Base-by-base conservation (phyloP, 495 filamentous ascomycete species). In the Penicillium salamii region DNA sequence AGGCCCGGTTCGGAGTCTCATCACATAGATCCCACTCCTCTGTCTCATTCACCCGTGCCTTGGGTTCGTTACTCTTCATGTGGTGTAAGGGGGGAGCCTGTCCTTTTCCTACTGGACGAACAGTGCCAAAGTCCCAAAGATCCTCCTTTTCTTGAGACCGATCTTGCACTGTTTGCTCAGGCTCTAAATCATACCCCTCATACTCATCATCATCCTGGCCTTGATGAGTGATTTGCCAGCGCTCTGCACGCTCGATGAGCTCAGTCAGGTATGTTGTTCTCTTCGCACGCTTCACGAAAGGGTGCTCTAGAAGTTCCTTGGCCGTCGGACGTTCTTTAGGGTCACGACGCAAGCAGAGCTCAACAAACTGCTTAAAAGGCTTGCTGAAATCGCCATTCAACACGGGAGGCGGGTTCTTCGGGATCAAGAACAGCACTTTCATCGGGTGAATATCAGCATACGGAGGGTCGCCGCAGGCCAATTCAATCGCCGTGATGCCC, bases 401-500 rank as follows among this genome's bases (percentile, higher is more conserved):
- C 13, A 77, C 74, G 7, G 93, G 93, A 12, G 93, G 85, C 12
- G 89, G 80, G 49, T 97, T 96, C 71, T 97, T 97, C 2, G 93
- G 93, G 48, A 98, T 97, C 48, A 97, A 74, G 65, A 98, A 97
- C 20, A 98, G 67, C 11, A 97, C 93, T 63, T 98, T 98, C 93
- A 98, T 98, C 5, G 93, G 93, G 65, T 98, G 93, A 29, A 97
- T 97, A 58, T 96, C 90, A 32, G 91, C 86, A 63, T 97, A 95
- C 0, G 93, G 93, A 12, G 93, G 93, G 61, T 97, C 92, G 46
- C 95, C 93, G 54, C 85, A 85, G 35, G 91, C 91, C 51, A 98
- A 68, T 62, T 98, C 93, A 45, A 98, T 83, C 4, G 93, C 92
- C 0, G 93, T 97, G 59, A 98, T 97, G 9, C 93, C 93, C n/a